Percentiles rank a stretch among this genome's conserved stretches.
Evolutionary conservation across 805 yeast species (phyloP).

Genomic region (Saccharomycodes ludwigii): DNA sequence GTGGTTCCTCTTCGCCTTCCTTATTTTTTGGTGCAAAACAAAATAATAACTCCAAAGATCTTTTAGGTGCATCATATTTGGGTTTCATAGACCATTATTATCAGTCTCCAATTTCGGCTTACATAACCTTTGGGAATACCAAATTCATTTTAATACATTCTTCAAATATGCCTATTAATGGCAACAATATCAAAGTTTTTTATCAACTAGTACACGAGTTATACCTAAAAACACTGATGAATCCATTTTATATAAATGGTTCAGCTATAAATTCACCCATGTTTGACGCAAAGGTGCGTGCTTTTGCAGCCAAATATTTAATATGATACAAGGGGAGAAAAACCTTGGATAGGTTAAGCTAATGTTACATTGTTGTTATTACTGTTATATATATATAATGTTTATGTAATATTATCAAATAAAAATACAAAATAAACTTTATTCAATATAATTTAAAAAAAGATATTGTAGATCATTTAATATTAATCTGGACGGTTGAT

Average conservation of each 20-base stretch:
- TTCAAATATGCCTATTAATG: conserved; percentile 27
- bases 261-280: conserved; percentile 52
- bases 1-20: too few species aligned
- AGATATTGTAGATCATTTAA: too few species aligned
- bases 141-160: conserved; percentile 68
- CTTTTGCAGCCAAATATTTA: conserved; percentile 65
- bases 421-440: too few species aligned
- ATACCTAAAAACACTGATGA: conserved; percentile 72
- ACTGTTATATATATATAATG: too few species aligned
- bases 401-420: too few species aligned
- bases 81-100: conserved; percentile 79
- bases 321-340: conserved; percentile 17
- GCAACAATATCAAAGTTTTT: conserved; percentile 70
- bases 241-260: conserved; percentile 78
- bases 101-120: conserved; percentile 72
- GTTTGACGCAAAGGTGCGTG: conserved; percentile 65
- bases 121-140: conserved; percentile 76
- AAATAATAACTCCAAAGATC: conserved; percentile 1
- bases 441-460: too few species aligned
- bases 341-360: too few species aligned
- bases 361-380: too few species aligned
- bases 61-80: conserved; percentile 33
- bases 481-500: too few species aligned
- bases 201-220: conserved; percentile 78
- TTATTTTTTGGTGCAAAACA: conserved; percentile 1